phyloP scores from a whole-genome alignment of 225 moss, liverwort and hornwort genomes.

The Physcomitrellopsis africana region DNA sequence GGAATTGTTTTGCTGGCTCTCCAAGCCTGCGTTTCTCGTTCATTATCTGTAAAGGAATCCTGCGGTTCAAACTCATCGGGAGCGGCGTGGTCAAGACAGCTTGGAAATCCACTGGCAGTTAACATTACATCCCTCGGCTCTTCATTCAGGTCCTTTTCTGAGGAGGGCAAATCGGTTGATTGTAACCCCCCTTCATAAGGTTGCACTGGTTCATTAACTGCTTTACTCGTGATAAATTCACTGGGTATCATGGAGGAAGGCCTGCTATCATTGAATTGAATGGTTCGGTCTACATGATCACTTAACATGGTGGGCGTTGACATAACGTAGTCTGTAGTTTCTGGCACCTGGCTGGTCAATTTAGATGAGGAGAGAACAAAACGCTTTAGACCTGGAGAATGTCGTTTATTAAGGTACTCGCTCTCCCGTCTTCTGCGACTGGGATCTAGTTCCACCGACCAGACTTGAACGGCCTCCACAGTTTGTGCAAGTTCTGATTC shows the following conservation, averaged over 20 bases:
- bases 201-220: conserved; percentile 32
- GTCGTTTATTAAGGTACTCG: conserved; percentile 33
- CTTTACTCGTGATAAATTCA: conserved; percentile 19
- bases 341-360: conserved; percentile 34
- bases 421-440: conserved; percentile 56
- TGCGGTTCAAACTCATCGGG: conserved; percentile 27
- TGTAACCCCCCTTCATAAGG: conserved; percentile 25
- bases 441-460: conserved; percentile 68
- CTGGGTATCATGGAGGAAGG: conserved; percentile 28
- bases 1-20: conserved; percentile 31
- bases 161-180: conserved; percentile 26
- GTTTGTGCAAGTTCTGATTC: conserved; percentile 44
- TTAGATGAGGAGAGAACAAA: conserved; percentile 34
- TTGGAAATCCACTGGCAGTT: conserved; percentile 19
- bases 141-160: conserved; percentile 25
- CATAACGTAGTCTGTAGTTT: conserved; percentile 8
- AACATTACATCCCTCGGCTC: conserved; percentile 22
- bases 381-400: conserved; percentile 40
- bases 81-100: conserved; percentile 33
- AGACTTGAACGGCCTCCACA: conserved; percentile 51
- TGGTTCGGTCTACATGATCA: conserved; percentile 23
- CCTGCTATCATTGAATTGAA: conserved; percentile 26
- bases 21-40: conserved; percentile 29
- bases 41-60: conserved; percentile 12
- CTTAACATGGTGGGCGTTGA: conserved; percentile 10